A percentile compares a stretch with the other conserved stretches of the same genome.
Evolutionary conservation across 2,329 filamentous ascomycete genomes (phyloP).

Genomic region (Kalmusia sp.): DNA sequence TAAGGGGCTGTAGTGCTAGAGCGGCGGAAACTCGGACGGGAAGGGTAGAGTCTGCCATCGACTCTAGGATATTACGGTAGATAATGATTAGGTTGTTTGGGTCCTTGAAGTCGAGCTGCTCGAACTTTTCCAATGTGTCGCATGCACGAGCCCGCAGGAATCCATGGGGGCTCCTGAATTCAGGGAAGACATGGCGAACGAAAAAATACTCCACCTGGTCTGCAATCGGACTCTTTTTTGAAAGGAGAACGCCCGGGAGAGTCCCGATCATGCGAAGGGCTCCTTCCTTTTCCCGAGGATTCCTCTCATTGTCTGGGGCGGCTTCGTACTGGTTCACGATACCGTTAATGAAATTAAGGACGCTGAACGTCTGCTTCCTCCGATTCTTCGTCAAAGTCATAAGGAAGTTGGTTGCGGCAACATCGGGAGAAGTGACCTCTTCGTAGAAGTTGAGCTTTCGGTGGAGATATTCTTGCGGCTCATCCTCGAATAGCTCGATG

Average conservation of each 20-base stretch:
- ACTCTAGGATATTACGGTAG: conserved; percentile 95
- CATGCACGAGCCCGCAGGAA: conserved; percentile 94
- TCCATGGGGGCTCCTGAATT: conserved; percentile 90
- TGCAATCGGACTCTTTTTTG: conserved; percentile 98
- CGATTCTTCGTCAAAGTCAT: conserved; percentile 92
- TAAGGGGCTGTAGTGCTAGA: conserved; percentile 91
- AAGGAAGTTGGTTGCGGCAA: conserved; percentile 95
- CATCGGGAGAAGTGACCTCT: conserved; percentile 92
- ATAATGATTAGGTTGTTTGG: conserved; percentile 94
- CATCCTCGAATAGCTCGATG: conserved; percentile 89
- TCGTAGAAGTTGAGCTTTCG: conserved; percentile 98
- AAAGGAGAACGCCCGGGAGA: conserved; percentile 88
- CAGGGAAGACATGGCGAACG: conserved; percentile 96
- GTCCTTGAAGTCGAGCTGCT: conserved; percentile 96
- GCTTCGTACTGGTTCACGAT: conserved; percentile 92
- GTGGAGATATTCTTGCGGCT: conserved; percentile 96
- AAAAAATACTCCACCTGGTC: conserved; percentile 99
- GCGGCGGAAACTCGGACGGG: conserved; percentile 95
- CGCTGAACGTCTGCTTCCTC: conserved; percentile 93
- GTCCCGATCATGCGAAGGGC: conserved; percentile 97
- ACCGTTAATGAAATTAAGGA: conserved; percentile 92
- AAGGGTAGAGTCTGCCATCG: conserved; percentile 92
- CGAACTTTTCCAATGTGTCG: conserved; percentile 97
- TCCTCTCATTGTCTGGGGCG: conserved; percentile 86
- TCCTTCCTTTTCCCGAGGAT: conserved; percentile 94